Evolutionary conservation across 495 filamentous ascomycete genomes (phyloP), one percentile per base, ranked within the genome.

Genomic region (Friedmanniomyces endolithicus): DNA sequence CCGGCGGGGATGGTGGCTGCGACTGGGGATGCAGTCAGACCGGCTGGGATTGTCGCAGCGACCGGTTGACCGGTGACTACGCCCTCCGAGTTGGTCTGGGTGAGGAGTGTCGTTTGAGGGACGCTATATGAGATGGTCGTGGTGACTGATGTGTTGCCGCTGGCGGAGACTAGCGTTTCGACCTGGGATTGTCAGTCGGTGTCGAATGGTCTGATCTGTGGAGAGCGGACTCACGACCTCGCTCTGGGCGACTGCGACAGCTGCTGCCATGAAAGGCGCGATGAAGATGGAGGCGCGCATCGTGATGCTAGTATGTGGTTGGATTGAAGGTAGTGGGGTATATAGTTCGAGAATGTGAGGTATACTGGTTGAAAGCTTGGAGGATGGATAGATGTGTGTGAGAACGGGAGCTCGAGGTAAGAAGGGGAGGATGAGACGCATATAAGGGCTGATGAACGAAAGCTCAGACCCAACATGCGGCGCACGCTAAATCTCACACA

Each of bases 1-100:
- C 27, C 27, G 37, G 37, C 37, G 6, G 37, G 27, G 27, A 47
- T 23, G 25, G 63, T 64, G 2, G 50, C 53, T 24, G 56, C 50
- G 23, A 52, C 33, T 4, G 53, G 43, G 4, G 17, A 19, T 3
- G 6, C 17, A 4, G 37, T 41, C 27, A 4, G 4, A 31, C 27
- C 27, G 37, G 37, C 37, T 14, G 37, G 27, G 27, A 47, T 25
- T 25, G 63, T 64, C 1, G 50, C 53, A 20, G 56, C 50, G 23
- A 52, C 37, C 24, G 66, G 66, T 58, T 52, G 33, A 64, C 77
- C 76, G 45, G 79, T 82, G 33, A 80, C 71, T 24, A 79, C 76
- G 59, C 78, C 75, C 25, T 69, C 65, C 45, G 78, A 76, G 71
- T 80, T 74, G 59, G 77, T 79, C 68, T 73, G 40, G 31, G 69